These are phyloP conservation scores for Aureobasidium sp. DNA, from an alignment of 2,329 filamentous ascomycete species.

Conservation along the genomic window DNA sequence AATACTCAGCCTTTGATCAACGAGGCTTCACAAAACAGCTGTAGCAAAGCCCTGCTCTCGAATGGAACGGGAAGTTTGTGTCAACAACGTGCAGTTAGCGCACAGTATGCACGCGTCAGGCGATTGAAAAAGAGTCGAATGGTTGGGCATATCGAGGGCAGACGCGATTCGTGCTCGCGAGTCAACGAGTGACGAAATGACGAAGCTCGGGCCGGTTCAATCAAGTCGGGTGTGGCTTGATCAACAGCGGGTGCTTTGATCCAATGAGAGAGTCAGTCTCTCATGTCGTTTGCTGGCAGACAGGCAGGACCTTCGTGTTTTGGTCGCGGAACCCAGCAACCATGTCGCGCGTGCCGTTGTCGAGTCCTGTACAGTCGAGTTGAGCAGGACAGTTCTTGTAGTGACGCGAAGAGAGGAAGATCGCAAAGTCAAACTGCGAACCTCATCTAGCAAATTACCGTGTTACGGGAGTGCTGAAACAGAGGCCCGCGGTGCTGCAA, in stretches of 20 bases:
- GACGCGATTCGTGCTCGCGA: not conserved
- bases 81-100: not conserved
- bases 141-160: not conserved
- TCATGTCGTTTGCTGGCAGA: not conserved
- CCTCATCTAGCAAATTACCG: not conserved
- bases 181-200: not conserved
- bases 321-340: not conserved
- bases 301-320: not conserved
- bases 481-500: constrained; percentile 1
- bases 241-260: not conserved
- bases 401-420: not conserved
- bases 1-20: not conserved
- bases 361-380: not conserved
- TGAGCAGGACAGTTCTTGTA: not conserved
- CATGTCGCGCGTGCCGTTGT: not conserved
- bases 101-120: not conserved
- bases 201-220: not conserved
- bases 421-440: not conserved
- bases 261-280: not conserved
- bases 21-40: too few relatives aligned
- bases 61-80: not conserved
- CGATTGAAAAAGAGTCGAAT: not conserved
- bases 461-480: not conserved
- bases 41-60: not conserved
- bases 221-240: not conserved